These are phyloP conservation scores for Xylaria flabelliformis DNA, from an alignment of 495 filamentous ascomycete genomes.

Conservation along the genomic window DNA sequence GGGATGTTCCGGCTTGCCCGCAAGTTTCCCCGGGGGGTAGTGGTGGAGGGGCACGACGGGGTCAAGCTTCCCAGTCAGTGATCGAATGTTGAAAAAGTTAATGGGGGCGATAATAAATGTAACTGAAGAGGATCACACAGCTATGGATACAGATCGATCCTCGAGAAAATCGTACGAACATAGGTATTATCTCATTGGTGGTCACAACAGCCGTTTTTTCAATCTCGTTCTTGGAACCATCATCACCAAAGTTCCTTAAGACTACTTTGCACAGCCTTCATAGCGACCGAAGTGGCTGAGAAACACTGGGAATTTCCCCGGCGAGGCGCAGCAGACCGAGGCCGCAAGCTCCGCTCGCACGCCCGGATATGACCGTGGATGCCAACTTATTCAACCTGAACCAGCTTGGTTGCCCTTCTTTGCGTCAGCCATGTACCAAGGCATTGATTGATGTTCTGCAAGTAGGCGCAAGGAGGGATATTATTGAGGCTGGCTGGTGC, in stretches of 20 bases:
- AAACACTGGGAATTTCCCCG: background rate
- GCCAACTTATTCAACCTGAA: background rate
- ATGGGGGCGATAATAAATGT: background rate
- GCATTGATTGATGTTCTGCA: background rate
- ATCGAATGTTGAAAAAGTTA: constrained; percentile 19
- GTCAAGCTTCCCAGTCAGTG: background rate
- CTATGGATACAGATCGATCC: background rate
- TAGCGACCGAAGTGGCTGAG: background rate
- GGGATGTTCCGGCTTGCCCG: background rate
- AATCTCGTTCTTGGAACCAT: background rate
- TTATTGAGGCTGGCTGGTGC: background rate
- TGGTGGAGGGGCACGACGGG: background rate
- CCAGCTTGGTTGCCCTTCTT: background rate
- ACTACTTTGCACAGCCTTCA: constrained; percentile 14
- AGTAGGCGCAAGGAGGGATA: background rate
- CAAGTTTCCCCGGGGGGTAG: background rate
- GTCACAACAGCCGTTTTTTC: background rate
- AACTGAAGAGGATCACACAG: background rate
- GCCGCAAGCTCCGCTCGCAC: constrained; percentile 13
- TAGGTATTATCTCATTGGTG: background rate
- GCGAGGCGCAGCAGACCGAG: constrained; percentile 24
- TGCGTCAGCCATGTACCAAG: background rate
- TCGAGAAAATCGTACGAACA: background rate
- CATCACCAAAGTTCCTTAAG: background rate
- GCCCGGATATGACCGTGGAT: constrained; percentile 7